Base-by-base conservation (phyloP, 441 rosid genomes). In the Arabidopsis lyrata region DNA sequence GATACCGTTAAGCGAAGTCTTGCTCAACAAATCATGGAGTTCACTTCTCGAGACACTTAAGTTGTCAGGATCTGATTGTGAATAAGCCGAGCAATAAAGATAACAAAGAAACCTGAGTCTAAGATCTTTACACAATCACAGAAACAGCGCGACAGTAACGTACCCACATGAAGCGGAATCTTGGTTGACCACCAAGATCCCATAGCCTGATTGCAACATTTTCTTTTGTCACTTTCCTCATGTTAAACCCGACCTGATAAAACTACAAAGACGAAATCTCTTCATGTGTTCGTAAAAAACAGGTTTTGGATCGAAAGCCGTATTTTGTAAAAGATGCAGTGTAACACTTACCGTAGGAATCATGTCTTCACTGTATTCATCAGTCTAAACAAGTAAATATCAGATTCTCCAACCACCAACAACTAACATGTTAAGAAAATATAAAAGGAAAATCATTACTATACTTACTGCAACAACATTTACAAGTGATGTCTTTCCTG, bases 111-210 rank as follows among this genome's bases (percentile, higher is more conserved):
- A 57, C 81, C 38, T 14, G 1, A 45, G 38, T 29, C 14, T 16
- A 14, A 52, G 64, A 59, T 65, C 7, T 53, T 59, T 66, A 77
- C 70, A 77, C 81, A 72, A 77, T 77, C 0, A 77, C 77, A 5
- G 81, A 77, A 66, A 77, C 81, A 44, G 81, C 69, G 15, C 81
- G 81, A 18, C 81, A 77, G 76, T 95, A 95, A 38, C 99, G 88
- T 78, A 92, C 99, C 99, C 99, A 95, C 97, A 95, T 95, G 76
- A 96, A 90, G 76, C 99, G 97, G 80, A 95, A 92, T 84, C 99
- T 85, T 57, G 97, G 99, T 75, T 92, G 99, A 81, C 90, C 88
- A 49, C 89, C 90, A 70, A 88, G 91, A 84, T 88, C 93, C 91
- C 93, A 88, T 27, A 88, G 78, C 70, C 87, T 88, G 66, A 88